These are phyloP conservation scores for Vitellaria paradoxa DNA, from an alignment of 179 eudicot species.

Conservation along the genomic window DNA sequence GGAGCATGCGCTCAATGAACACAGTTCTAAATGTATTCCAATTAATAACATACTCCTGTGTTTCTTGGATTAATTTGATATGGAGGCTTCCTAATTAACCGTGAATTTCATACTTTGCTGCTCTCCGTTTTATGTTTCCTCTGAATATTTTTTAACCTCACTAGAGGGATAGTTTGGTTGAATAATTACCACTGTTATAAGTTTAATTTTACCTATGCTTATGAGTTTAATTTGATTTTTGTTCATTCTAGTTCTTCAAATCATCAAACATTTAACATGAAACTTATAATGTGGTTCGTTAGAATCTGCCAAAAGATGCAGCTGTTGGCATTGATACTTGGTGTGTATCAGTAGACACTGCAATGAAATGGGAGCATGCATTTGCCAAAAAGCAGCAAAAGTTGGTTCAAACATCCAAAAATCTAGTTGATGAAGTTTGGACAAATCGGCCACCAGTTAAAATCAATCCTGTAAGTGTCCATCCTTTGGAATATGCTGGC, in stretches of 20 bases:
- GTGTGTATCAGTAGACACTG: slow-evolving; percentile 95
- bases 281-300: slow-evolving; percentile 3
- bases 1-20: background rate
- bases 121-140: background rate
- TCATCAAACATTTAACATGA: background rate
- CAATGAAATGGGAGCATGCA: slow-evolving; percentile 84
- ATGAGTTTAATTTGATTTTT: background rate
- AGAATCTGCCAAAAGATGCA: slow-evolving; percentile 83
- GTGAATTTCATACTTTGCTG: background rate
- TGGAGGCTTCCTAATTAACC: background rate
- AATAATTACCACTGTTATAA: background rate
- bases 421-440: slow-evolving; percentile 94
- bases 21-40: background rate
- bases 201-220: background rate
- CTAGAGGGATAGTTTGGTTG: background rate
- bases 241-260: background rate
- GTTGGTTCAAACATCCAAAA: slow-evolving; percentile 59
- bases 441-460: slow-evolving; percentile 60
- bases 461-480: slow-evolving; percentile 64
- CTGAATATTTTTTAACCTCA: background rate
- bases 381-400: slow-evolving; percentile 76
- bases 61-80: background rate
- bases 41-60: background rate
- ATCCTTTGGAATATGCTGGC: slow-evolving; percentile 77
- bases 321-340: slow-evolving; percentile 85